Evolutionary conservation across 202 grass and related monocot genomes (phyloP), one percentile per base, ranked within the genome.

Genomic region (Elaeis oleifera): DNA sequence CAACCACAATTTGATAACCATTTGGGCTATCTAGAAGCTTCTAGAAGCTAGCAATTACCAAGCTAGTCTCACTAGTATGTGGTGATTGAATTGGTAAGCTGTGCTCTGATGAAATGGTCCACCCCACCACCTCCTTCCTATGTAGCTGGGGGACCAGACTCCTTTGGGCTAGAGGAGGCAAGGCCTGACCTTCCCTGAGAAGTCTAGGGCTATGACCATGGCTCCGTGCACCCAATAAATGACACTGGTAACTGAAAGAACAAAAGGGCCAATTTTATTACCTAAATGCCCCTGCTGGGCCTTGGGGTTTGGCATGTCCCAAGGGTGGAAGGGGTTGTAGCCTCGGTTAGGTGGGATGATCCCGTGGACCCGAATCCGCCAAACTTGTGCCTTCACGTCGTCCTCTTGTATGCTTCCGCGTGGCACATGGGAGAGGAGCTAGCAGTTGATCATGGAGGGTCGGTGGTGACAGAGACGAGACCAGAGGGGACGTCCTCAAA

Each of bases 111-210:
- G 36, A 49, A 20, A 31, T 51, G 68, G 68, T 60, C 56, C 68
- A 71, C 44, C 32, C 28, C 59, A 7, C 63, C 68, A 71, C 66
- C 57, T 6, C 53, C 11, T 52, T 16, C 54, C 15, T 49, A 6
- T 6, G 16, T 61, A 16, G 49, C 56, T 17, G 54, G 59, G 56
- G 66, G 78, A 76, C 78, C 78, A 76, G 68, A 25, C 72, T 76
- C 51, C 31, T 65, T 22, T 81, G 9, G 16, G 51, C 26, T 24
- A 64, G 13, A 61, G 55, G 31, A 18, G 51, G 26, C 11, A 4
- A 74, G 71, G 63, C 49, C 70, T 74, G 63, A 6, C 44, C 16
- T 32, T 51, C 72, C 69, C 28, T 6, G 31, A 71, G 65, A 81
- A 58, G 53, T 60, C 52, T 71, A 66, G 51, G 44, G 25, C 29